phyloP scores from a whole-genome alignment of 2,329 filamentous ascomycete genomes.

The Apiospora aurea region DNA sequence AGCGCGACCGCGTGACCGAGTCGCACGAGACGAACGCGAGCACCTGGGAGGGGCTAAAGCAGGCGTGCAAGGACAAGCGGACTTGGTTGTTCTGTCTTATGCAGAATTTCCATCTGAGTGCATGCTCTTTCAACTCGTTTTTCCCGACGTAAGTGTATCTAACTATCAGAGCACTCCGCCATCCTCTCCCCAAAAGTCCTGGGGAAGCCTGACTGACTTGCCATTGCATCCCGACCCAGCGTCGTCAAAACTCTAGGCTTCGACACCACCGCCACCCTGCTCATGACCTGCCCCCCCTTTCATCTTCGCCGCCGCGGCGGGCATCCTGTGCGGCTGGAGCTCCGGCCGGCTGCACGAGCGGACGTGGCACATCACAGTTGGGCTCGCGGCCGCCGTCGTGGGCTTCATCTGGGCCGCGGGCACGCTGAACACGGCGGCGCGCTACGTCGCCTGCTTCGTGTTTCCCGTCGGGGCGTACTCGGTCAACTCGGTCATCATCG shows the following conservation, averaged over 20 bases:
- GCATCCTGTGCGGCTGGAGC: constrained; percentile 21
- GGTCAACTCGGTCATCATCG: constrained; percentile 54
- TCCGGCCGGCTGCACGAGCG: constrained; percentile 25
- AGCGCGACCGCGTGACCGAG: constrained; percentile 58
- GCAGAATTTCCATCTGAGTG: constrained; percentile 62
- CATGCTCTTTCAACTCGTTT: constrained; percentile 56
- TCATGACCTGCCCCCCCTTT: constrained; percentile 24
- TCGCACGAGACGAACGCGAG: constrained; percentile 44
- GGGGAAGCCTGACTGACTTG: too few species aligned
- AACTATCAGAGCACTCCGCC: too few species aligned
- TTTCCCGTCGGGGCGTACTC: constrained; percentile 50
- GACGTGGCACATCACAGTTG: constrained; percentile 21
- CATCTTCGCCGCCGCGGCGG: constrained; percentile 14
- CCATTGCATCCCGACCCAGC: too few species aligned
- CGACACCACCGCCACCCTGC: constrained; percentile 22
- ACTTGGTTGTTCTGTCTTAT: constrained; percentile 62
- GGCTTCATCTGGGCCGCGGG: constrained; percentile 37
- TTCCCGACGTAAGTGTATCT: constrained; percentile 48
- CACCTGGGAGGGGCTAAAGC: constrained; percentile 55
- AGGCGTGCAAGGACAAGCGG: constrained; percentile 56
- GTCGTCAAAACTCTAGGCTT: constrained; percentile 25
- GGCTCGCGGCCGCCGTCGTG: constrained; percentile 13
- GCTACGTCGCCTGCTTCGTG: constrained; percentile 51
- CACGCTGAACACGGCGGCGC: constrained; percentile 46
- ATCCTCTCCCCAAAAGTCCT: too few species aligned